Conservation (phyloP, 169 alveolate species). For the Cryptosporidium parvum region DNA sequence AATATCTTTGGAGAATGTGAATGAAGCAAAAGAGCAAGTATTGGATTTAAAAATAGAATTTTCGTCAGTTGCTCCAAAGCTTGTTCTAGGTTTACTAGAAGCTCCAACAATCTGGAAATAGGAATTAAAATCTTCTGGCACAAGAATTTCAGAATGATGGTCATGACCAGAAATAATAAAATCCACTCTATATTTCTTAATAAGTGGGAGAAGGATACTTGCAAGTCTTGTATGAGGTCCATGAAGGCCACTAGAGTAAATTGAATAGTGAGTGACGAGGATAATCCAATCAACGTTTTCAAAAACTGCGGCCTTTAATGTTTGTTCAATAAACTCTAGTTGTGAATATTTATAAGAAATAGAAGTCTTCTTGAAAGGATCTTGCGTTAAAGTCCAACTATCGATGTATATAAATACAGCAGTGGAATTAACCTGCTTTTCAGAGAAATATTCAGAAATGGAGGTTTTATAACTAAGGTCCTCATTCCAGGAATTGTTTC, state of each 20-base stretch:
- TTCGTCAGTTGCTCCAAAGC: constrained; percentile 29
- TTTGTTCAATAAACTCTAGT: constrained; percentile 42
- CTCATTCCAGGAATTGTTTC: constrained; percentile 13
- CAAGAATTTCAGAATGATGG: constrained; percentile 51
- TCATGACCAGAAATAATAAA: constrained; percentile 60
- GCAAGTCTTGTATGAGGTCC: constrained; percentile 60
- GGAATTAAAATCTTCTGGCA: constrained; percentile 31
- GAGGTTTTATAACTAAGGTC: constrained; percentile 29
- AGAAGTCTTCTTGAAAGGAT: constrained; percentile 70
- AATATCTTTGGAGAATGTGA: constrained; percentile 57
- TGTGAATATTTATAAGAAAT: constrained; percentile 28
- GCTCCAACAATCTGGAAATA: constrained; percentile 50
- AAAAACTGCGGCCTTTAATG: constrained; percentile 31
- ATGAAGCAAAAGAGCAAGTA: constrained; percentile 31
- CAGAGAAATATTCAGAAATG: constrained; percentile 33
- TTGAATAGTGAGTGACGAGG: constrained; percentile 65
- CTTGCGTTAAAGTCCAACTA: constrained; percentile 53
- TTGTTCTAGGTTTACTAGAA: constrained; percentile 42
- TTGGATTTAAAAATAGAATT: constrained; percentile 45
- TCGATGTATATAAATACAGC: constrained; percentile 56
- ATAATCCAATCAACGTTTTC: constrained; percentile 60
- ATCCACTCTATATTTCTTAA: constrained; percentile 63
- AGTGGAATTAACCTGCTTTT: constrained; percentile 18
- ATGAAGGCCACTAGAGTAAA: constrained; percentile 65
- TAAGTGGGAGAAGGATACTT: constrained; percentile 40